Evolutionary conservation across 495 filamentous ascomycete genomes (phyloP).

Genomic region (Hypoxylon fuscum): DNA sequence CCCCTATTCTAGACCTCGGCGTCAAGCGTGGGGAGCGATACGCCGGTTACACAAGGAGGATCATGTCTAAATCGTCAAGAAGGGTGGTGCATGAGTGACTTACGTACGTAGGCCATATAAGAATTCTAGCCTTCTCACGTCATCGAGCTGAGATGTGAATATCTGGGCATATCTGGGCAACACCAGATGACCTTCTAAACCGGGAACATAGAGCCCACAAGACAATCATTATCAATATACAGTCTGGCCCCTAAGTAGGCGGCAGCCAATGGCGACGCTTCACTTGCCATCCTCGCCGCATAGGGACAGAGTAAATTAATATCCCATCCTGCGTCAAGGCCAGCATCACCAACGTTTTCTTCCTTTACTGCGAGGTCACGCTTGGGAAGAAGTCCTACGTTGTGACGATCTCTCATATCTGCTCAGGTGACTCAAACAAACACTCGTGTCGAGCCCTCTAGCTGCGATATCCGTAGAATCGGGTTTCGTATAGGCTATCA

Average conservation of each 20-base stretch:
- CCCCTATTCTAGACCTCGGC: too few relatives aligned
- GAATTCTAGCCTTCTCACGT: conserved; percentile 6
- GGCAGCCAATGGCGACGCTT: conserved; percentile 13
- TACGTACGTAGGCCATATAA: conserved; percentile 18
- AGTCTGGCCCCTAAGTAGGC: conserved; percentile 2
- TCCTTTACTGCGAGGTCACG: conserved; percentile 11
- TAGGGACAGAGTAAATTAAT: conserved; percentile 22
- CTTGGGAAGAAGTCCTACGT: background rate
- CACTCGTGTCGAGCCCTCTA: background rate
- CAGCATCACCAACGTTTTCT: conserved; percentile 8
- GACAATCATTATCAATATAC: conserved; percentile 1
- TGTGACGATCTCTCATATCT: conserved; percentile 4
- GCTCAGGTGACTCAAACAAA: conserved; percentile 29
- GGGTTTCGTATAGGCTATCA: conserved; percentile 19
- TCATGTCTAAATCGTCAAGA: conserved; percentile 15
- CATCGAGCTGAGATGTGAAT: conserved; percentile 9
- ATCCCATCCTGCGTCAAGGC: conserved; percentile 5
- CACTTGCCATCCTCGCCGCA: conserved; percentile 26
- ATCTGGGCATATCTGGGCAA: conserved; percentile 15
- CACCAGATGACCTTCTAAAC: conserved; percentile 16
- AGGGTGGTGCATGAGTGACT: background rate
- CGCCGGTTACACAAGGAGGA: conserved; percentile 25
- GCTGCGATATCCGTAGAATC: background rate
- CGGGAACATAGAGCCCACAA: conserved; percentile 11
- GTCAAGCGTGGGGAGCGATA: background rate